These are phyloP conservation scores for Plasmodium sp. DNA, from an alignment of 169 alveolate species.

Conservation along the genomic window DNA sequence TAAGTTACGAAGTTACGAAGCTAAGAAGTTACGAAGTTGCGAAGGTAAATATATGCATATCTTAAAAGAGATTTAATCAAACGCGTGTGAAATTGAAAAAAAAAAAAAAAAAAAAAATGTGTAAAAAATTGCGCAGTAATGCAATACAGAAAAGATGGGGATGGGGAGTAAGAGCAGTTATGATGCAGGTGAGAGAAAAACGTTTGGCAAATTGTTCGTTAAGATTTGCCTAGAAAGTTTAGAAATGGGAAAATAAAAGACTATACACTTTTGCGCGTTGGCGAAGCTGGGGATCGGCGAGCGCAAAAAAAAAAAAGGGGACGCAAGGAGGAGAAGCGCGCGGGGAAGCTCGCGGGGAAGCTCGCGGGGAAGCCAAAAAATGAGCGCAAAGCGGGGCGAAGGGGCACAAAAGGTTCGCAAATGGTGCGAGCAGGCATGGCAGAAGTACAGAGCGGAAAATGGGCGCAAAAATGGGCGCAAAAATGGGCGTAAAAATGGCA, in stretches of 20 bases:
- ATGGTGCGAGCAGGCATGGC: background rate
- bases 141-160: background rate
- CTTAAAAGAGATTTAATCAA: constrained; percentile 20
- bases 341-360: background rate
- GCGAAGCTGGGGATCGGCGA: background rate
- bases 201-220: background rate
- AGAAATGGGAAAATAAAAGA: background rate
- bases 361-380: background rate
- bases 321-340: background rate
- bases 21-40: background rate
- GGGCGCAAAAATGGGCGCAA: constrained; percentile 2
- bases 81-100: background rate
- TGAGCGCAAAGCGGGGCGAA: background rate
- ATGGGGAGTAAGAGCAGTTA: background rate
- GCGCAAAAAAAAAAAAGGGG: background rate
- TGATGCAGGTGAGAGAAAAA: background rate
- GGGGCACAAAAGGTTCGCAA: background rate
- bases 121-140: background rate
- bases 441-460: background rate
- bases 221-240: background rate
- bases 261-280: background rate
- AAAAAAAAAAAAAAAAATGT: background rate
- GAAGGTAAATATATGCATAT: background rate
- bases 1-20: background rate
- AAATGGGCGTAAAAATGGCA: background rate